phyloP scores from a whole-genome alignment of 1,284 basidiomycete genomes.

The Vanrija sp. region DNA sequence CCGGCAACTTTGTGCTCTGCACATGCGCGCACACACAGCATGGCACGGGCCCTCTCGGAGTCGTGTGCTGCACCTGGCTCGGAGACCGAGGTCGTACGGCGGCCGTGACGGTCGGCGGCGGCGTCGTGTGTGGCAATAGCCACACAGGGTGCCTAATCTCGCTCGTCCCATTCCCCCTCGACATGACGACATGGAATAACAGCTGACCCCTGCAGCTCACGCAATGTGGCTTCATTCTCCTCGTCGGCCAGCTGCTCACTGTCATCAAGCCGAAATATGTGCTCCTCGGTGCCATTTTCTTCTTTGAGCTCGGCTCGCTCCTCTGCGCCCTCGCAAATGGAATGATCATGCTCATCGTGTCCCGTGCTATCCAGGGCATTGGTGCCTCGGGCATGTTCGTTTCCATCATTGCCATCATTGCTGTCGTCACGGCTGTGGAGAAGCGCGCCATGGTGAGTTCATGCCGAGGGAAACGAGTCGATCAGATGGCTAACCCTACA shows the following conservation, averaged over 20 bases:
- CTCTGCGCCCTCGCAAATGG: conserved; percentile 53
- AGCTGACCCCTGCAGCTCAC: conserved; percentile 23
- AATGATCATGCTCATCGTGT: conserved; percentile 52
- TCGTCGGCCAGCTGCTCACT: conserved; percentile 49
- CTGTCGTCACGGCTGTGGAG: conserved; percentile 46
- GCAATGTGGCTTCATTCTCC: conserved; percentile 48
- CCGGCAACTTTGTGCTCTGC: background rate
- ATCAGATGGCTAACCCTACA: no score
- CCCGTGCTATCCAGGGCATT: conserved; percentile 51
- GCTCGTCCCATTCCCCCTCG: background rate
- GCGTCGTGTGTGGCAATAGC: background rate
- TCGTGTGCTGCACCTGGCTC: no score
- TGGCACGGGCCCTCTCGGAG: no score
- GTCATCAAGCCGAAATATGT: conserved; percentile 51
- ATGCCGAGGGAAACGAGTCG: no score
- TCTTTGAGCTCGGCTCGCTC: conserved; percentile 53
- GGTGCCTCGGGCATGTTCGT: conserved; percentile 43
- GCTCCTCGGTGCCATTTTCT: conserved; percentile 51
- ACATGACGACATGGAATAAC: background rate
- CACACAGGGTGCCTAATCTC: background rate
- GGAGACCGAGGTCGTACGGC: no score
- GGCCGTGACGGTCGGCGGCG: no score
- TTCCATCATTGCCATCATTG: conserved; percentile 50
- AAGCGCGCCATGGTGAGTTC: conserved; percentile 36
- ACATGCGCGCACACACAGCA: background rate